Percentiles rank a stretch among this genome's conserved stretches.
phyloP scores from a whole-genome alignment of 306 rosid genomes.

The Betula pendula region DNA sequence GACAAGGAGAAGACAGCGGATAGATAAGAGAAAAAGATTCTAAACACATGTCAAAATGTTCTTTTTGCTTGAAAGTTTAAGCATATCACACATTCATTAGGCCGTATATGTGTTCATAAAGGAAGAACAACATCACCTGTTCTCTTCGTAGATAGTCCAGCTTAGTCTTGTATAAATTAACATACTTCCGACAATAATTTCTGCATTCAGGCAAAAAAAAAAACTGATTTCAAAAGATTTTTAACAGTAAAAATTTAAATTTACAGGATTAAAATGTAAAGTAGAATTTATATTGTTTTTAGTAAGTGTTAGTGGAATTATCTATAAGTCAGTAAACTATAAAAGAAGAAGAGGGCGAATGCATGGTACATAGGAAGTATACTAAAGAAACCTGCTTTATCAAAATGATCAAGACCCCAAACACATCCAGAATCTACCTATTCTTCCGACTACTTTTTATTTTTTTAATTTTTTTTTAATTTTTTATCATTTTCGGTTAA shows the following conservation, averaged over 20 bases:
- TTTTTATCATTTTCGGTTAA: background rate
- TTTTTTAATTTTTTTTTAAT: no score
- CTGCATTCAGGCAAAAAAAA: constrained; percentile 47
- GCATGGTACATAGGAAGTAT: background rate
- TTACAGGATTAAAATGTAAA: background rate
- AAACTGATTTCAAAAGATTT: no score
- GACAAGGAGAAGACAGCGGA: background rate
- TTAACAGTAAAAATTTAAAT: background rate
- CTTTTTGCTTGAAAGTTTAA: background rate
- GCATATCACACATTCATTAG: background rate
- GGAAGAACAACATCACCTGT: constrained; percentile 52
- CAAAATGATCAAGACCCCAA: background rate
- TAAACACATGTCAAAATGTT: background rate
- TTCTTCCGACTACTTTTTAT: background rate
- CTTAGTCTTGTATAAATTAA: constrained; percentile 73
- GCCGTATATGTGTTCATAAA: background rate
- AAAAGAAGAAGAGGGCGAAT: background rate
- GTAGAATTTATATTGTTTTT: background rate
- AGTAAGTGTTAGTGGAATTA: background rate
- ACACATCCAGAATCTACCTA: background rate
- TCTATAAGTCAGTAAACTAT: background rate
- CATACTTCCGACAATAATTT: constrained; percentile 73
- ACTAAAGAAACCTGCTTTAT: background rate
- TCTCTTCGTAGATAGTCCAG: constrained; percentile 77
- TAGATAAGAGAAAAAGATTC: background rate